Base-by-base conservation (phyloP, 2,329 filamentous ascomycete genomes). In the Coniochaeta sp. region DNA sequence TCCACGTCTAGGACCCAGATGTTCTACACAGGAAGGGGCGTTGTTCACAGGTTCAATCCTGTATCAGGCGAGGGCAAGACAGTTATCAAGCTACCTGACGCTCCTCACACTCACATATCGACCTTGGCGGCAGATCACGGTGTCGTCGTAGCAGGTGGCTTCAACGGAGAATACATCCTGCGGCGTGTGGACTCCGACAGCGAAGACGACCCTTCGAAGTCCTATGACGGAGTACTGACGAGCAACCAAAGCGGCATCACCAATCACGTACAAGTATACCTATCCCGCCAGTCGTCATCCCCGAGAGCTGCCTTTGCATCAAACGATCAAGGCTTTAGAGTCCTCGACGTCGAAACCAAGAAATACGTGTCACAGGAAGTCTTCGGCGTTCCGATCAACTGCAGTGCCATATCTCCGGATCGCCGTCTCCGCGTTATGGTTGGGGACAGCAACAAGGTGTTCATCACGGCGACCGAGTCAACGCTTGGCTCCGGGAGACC, bases 371-470 rank as follows among this genome's bases (percentile, higher is more conserved):
- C 79, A 40, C 74, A 81, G 34, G 74, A 71, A 54, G 70, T 66
- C 59, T 91, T 88, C 69, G 72, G 79, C 0, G 81, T 83, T 65
- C 79, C 89, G 2, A 78, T 91, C 62, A 93, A 93, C 72, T 91
- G 88, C 74, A 84, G 88, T 1, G 86, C 88, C 1, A 79, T 89
- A 1, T 90, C 88, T 1, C 86, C 89, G 0, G 87, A 92, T 68
- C 80, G 84, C 59, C 84, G 89, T 3, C 77, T 93, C 65, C 86
- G 90, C 56, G 84, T 87, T 17, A 80, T 92, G 63, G 89, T 91
- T 0, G 89, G 90, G 55, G 90, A 93, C 67, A 78, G 80, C 61
- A 75, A 78, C 60, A 79, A 88, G 42, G 84, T 88, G 0, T 75
- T 88, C 57, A 89, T 93, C 67, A 82, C 84, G 16, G 83, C 90